These are phyloP conservation scores for Pseudonectria foliicola DNA, from an alignment of 2,329 filamentous ascomycete species.

Conservation along the genomic window DNA sequence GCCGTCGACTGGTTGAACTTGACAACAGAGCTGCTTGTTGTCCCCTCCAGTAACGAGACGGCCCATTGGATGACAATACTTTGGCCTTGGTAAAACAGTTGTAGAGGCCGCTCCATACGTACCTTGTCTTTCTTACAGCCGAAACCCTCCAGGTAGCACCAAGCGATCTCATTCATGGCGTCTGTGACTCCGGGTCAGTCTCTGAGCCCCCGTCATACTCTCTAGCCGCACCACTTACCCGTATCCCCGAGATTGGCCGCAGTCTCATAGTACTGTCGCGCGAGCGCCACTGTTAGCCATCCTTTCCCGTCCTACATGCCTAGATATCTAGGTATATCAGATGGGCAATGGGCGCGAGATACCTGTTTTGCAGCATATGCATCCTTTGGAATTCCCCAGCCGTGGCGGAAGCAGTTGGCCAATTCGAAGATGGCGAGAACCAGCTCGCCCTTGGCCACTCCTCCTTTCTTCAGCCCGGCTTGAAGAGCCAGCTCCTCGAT, in stretches of 20 bases:
- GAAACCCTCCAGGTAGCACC: constrained; percentile 96
- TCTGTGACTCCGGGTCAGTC: constrained; percentile 42
- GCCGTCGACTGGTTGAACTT: constrained; percentile 1
- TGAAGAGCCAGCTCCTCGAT: constrained; percentile 80
- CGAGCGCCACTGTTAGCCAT: constrained; percentile 22
- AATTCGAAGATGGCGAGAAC: constrained; percentile 95
- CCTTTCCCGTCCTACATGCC: constrained; percentile 1
- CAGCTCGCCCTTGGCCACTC: constrained; percentile 90
- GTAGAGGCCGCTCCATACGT: constrained; percentile 32
- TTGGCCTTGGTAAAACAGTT: too few relatives aligned
- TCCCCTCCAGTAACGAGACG: too few relatives aligned
- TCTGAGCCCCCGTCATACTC: constrained; percentile 4
- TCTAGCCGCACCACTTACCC: constrained; percentile 36
- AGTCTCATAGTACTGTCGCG: constrained; percentile 82
- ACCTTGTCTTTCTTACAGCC: constrained; percentile 98
- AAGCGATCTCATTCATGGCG: constrained; percentile 93
- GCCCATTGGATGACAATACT: too few relatives aligned
- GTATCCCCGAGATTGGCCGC: constrained; percentile 94
- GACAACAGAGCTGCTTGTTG: too few relatives aligned
- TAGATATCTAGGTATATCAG: not conserved
- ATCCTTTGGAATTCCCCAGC: constrained; percentile 87
- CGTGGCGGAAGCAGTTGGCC: constrained; percentile 86
- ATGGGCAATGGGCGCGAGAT: constrained; percentile 4
- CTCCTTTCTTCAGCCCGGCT: constrained; percentile 86
- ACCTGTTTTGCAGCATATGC: constrained; percentile 73